These are phyloP conservation scores for Trebouxia gelatinosa DNA, from an alignment of 163 green algal genomes.

Conservation along the genomic window DNA sequence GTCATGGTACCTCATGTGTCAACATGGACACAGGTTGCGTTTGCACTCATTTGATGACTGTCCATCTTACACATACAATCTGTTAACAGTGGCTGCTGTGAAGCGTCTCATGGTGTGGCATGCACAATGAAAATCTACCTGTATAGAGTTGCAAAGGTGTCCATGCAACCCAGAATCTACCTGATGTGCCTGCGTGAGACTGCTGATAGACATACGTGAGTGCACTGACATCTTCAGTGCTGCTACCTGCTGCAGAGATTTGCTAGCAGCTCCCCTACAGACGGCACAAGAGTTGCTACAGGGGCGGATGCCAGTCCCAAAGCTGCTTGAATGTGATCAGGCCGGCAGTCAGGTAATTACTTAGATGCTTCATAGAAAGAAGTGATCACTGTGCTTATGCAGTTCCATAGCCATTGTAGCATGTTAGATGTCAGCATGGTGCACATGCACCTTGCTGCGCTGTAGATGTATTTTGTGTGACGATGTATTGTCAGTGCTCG, in stretches of 20 bases:
- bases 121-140: no score
- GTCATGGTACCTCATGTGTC: no score
- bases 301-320: conserved; percentile 85
- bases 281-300: conserved; percentile 78
- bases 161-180: no score
- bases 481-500: neutral
- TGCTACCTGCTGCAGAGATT: conserved; percentile 35
- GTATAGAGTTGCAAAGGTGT: no score
- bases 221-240: no score
- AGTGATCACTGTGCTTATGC: neutral
- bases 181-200: no score
- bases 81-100: no score
- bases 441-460: neutral
- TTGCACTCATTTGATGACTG: no score
- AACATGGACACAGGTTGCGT: no score
- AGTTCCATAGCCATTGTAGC: neutral
- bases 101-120: no score
- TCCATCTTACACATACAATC: no score
- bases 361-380: neutral
- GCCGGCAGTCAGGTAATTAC: conserved; percentile 71
- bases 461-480: neutral
- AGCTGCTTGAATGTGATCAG: conserved; percentile 93
- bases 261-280: conserved; percentile 45
- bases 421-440: neutral
- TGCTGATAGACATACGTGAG: no score